Percentiles rank a stretch among this genome's conserved stretches.
phyloP scores from a whole-genome alignment of 1,284 basidiomycete genomes.

The Termitomyces sp. region DNA sequence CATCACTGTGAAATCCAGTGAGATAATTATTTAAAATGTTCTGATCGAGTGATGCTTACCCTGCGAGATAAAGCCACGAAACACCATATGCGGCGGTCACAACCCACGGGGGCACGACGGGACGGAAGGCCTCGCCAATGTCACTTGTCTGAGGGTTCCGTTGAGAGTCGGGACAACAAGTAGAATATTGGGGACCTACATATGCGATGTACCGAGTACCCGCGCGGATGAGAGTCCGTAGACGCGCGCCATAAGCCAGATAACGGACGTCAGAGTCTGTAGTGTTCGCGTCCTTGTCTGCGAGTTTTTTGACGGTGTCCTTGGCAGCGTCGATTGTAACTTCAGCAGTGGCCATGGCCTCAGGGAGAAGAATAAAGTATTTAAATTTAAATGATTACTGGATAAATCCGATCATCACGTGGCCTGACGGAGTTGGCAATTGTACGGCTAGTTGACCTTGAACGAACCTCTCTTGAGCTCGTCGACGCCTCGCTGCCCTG shows the following conservation, averaged over 20 bases:
- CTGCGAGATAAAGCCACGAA: conserved; percentile 77
- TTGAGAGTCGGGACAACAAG: neutral
- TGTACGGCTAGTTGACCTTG: neutral
- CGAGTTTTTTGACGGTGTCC: conserved; percentile 50
- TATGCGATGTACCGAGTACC: conserved; percentile 79
- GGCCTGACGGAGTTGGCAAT: conserved; percentile 9
- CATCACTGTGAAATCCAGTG: conserved; percentile 57
- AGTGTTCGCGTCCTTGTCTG: conserved; percentile 57
- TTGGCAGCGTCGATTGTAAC: conserved; percentile 38
- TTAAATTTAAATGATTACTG: conserved; percentile 8
- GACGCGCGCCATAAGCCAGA: conserved; percentile 75
- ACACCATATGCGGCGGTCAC: conserved; percentile 85
- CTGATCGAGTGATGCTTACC: conserved; percentile 34
- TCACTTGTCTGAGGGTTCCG: conserved; percentile 64
- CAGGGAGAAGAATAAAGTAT: neutral
- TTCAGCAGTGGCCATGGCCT: conserved; percentile 28
- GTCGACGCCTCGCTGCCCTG: conserved; percentile 13
- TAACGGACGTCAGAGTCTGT: conserved; percentile 62
- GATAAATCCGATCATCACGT: conserved; percentile 6
- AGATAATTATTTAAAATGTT: neutral
- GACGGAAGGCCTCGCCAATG: conserved; percentile 89
- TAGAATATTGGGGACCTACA: conserved; percentile 35
- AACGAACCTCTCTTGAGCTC: conserved; percentile 17
- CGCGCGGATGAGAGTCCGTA: conserved; percentile 73
- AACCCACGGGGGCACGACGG: conserved; percentile 73